Conservation (phyloP, 495 filamentous ascomycete species). For the Alectoria sarmentosa region DNA sequence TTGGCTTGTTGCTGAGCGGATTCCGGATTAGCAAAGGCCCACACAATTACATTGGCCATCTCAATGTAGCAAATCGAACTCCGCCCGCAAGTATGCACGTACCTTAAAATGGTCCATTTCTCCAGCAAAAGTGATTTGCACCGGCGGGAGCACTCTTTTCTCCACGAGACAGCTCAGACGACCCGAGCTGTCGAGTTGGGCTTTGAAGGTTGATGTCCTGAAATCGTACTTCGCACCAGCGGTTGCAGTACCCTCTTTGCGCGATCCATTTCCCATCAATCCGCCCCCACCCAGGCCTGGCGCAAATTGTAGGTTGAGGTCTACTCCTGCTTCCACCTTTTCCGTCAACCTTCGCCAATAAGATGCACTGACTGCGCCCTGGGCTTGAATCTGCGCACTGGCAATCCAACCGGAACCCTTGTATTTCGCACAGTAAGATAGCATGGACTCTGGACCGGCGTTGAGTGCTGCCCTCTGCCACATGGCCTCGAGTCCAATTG, state of each 20-base stretch:
- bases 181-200: slow-evolving; percentile 90
- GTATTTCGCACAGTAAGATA: slow-evolving; percentile 87
- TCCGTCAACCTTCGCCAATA: slow-evolving; percentile 96
- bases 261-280: slow-evolving; percentile 62
- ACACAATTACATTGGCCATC: slow-evolving; percentile 26
- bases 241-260: slow-evolving; percentile 81
- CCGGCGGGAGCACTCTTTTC: slow-evolving; percentile 86
- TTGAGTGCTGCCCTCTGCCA: slow-evolving; percentile 79
- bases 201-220: slow-evolving; percentile 85
- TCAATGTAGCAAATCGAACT: neutral
- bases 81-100: slow-evolving; percentile 21
- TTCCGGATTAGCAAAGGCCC: slow-evolving; percentile 21
- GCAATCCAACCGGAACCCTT: slow-evolving; percentile 87
- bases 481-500: slow-evolving; percentile 84
- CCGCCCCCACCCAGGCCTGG: slow-evolving; percentile 49
- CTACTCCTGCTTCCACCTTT: slow-evolving; percentile 90
- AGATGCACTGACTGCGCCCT: slow-evolving; percentile 79
- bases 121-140: slow-evolving; percentile 88
- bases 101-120: slow-evolving; percentile 97
- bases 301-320: slow-evolving; percentile 80
- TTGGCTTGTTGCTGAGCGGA: slow-evolving; percentile 77
- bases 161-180: slow-evolving; percentile 89
- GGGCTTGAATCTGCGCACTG: slow-evolving; percentile 73
- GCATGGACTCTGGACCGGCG: slow-evolving; percentile 71
- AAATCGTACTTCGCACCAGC: slow-evolving; percentile 98